These are phyloP conservation scores for Cryptococcus sp. DNA, from an alignment of 1,284 basidiomycete genomes.

Conservation along the genomic window DNA sequence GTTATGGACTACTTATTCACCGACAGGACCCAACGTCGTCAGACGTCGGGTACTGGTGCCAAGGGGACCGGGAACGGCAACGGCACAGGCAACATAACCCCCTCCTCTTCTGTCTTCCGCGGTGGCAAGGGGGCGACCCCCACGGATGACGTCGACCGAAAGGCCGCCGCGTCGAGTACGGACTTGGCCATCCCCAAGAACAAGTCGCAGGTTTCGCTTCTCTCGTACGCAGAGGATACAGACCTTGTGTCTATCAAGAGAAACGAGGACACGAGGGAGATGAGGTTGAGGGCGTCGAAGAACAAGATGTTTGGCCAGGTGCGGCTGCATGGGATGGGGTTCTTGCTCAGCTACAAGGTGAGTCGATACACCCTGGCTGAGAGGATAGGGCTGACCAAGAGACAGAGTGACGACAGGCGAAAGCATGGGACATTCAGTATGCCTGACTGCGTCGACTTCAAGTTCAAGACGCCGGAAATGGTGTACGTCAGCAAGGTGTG, in stretches of 20 bases:
- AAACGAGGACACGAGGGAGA: slow-evolving; percentile 43
- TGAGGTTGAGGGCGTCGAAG: slow-evolving; percentile 51
- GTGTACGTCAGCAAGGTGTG: slow-evolving; percentile 84
- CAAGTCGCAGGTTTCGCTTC: slow-evolving; percentile 14
- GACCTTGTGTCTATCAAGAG: background rate
- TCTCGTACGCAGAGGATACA: slow-evolving; percentile 7
- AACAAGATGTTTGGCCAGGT: slow-evolving; percentile 74
- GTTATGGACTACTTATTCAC: slow-evolving; percentile 84
- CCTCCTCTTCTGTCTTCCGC: slow-evolving; percentile 7
- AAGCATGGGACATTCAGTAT: slow-evolving; percentile 48
- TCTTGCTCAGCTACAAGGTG: slow-evolving; percentile 54
- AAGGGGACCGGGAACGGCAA: slow-evolving; percentile 27
- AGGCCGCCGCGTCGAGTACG: background rate
- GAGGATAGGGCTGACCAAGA: background rate
- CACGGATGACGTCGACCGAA: slow-evolving; percentile 1
- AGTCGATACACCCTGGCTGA: slow-evolving; percentile 7
- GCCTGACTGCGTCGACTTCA: slow-evolving; percentile 55
- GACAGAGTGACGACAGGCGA: slow-evolving; percentile 50
- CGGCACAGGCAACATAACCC: slow-evolving; percentile 34
- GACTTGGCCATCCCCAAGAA: slow-evolving; percentile 21
- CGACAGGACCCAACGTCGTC: slow-evolving; percentile 46
- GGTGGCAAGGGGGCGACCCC: background rate
- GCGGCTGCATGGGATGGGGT: slow-evolving; percentile 60
- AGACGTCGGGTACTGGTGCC: slow-evolving; percentile 4
- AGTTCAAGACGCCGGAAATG: slow-evolving; percentile 56